A percentile compares a stretch with the other conserved stretches of the same genome.
phyloP scores from a whole-genome alignment of 164 flowering plant genomes.

The Saururus chinensis region DNA sequence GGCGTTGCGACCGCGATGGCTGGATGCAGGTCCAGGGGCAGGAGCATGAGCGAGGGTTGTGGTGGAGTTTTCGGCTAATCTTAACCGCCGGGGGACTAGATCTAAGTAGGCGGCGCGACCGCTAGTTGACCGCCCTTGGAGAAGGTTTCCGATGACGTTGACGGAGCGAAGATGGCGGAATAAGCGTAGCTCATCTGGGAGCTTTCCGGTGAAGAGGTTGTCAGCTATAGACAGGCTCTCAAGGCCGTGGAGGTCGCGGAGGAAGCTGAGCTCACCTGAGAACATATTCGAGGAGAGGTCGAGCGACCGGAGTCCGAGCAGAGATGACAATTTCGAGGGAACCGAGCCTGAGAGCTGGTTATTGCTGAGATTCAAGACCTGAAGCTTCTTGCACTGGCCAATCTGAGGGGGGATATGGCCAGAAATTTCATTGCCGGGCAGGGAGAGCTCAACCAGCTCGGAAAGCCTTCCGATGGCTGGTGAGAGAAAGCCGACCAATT shows the following conservation, averaged over 20 bases:
- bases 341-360: conserved; percentile 45
- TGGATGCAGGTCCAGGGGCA: not conserved
- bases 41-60: not conserved
- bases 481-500: conserved; percentile 39
- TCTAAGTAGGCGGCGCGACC: not conserved
- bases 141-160: conserved; percentile 38
- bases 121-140: conserved; percentile 17
- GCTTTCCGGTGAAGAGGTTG: conserved; percentile 43
- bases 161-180: conserved; percentile 43
- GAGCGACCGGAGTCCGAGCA: conserved; percentile 36
- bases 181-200: conserved; percentile 40
- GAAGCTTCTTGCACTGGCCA: conserved; percentile 43
- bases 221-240: conserved; percentile 43
- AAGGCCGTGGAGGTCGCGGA: conserved; percentile 48
- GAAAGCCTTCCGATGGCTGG: conserved; percentile 51
- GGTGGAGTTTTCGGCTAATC: not conserved
- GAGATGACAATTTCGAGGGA: conserved; percentile 31
- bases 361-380: conserved; percentile 38
- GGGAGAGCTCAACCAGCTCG: conserved; percentile 54
- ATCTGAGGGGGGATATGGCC: conserved; percentile 45
- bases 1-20: not conserved
- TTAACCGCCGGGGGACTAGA: not conserved
- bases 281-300: conserved; percentile 44
- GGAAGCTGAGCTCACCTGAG: conserved; percentile 46
- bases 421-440: conserved; percentile 36